A percentile compares a stretch with the other conserved stretches of the same genome.
Evolutionary conservation across 805 yeast genomes (phyloP).

Genomic region (Cyberlindnera veronae): DNA sequence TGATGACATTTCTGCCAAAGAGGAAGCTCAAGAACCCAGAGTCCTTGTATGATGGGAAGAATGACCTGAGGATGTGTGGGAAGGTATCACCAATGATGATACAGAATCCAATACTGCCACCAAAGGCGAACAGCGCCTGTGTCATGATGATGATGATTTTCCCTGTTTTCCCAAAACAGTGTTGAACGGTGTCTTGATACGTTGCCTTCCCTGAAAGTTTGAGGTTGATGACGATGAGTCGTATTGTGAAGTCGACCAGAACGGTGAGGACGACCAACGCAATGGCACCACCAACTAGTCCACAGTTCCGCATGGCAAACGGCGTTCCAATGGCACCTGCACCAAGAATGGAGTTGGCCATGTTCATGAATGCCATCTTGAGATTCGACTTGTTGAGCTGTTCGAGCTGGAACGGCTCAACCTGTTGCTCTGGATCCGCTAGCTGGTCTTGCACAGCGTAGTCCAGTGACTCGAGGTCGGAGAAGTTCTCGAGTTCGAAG

Average conservation of each 20-base stretch:
- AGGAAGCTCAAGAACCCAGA: conserved; percentile 46
- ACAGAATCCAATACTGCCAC: conserved; percentile 92
- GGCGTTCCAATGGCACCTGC: conserved; percentile 97
- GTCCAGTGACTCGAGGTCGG: conserved; percentile 25
- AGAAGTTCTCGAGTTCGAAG: conserved; percentile 22
- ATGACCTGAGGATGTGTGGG: conserved; percentile 77
- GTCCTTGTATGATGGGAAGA: conserved; percentile 44
- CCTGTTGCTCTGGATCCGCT: conserved; percentile 14
- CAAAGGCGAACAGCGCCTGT: conserved; percentile 88
- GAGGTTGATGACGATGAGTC: conserved; percentile 78
- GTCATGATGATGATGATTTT: conserved; percentile 62
- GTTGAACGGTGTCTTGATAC: conserved; percentile 80
- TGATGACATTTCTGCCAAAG: conserved; percentile 66
- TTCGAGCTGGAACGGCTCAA: conserved; percentile 18
- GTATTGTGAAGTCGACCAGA: conserved; percentile 83
- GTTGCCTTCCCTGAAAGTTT: conserved; percentile 71
- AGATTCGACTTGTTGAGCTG: conserved; percentile 47
- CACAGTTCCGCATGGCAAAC: conserved; percentile 77
- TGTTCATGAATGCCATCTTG: conserved; percentile 92
- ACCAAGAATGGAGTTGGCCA: conserved; percentile 93
- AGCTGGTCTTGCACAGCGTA: conserved; percentile 15
- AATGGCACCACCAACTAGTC: conserved; percentile 69
- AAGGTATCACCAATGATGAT: conserved; percentile 93
- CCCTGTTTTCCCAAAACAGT: conserved; percentile 75
- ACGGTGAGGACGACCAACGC: conserved; percentile 57